A percentile compares a stretch with the other conserved stretches of the same genome.
phyloP scores from a whole-genome alignment of 345 rosid species.

The Chamaenerion angustifolium region DNA sequence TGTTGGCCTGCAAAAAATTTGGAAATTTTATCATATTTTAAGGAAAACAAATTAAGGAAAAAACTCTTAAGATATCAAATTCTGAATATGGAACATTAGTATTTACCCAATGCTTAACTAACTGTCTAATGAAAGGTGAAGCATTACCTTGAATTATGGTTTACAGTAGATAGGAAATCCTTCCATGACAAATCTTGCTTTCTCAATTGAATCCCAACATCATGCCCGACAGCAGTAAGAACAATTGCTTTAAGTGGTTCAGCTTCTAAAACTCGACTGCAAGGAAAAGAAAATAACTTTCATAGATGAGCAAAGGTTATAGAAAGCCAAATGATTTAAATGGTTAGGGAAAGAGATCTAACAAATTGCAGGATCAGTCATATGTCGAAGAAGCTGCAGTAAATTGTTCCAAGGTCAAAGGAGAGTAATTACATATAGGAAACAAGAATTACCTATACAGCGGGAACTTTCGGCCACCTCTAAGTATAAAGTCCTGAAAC shows the following conservation, averaged over 20 bases:
- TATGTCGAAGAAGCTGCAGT: background rate
- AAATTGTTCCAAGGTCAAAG: background rate
- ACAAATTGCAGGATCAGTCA: background rate
- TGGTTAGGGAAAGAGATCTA: too few relatives aligned
- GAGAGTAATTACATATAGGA: too few relatives aligned
- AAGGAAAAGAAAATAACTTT: conserved; percentile 2
- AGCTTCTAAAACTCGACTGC: conserved; percentile 82
- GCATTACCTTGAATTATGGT: conserved; percentile 33
- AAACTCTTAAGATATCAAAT: too few relatives aligned
- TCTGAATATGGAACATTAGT: too few relatives aligned
- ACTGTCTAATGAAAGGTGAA: background rate
- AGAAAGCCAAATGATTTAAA: too few relatives aligned
- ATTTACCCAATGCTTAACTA: too few relatives aligned
- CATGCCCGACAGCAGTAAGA: conserved; percentile 44
- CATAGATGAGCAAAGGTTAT: background rate
- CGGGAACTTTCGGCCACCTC: conserved; percentile 71
- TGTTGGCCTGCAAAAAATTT: conserved; percentile 23
- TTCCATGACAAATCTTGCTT: conserved; percentile 59
- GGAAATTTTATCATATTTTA: too few relatives aligned
- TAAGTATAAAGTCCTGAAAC: conserved; percentile 62
- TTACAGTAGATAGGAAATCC: conserved; percentile 35
- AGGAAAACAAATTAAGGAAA: too few relatives aligned
- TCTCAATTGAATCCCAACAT: conserved; percentile 38
- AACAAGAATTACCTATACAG: conserved; percentile 60
- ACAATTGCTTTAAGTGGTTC: conserved; percentile 54